phyloP scores from a whole-genome alignment of 2,329 filamentous ascomycete genomes.

The Fusarium avenaceum region DNA sequence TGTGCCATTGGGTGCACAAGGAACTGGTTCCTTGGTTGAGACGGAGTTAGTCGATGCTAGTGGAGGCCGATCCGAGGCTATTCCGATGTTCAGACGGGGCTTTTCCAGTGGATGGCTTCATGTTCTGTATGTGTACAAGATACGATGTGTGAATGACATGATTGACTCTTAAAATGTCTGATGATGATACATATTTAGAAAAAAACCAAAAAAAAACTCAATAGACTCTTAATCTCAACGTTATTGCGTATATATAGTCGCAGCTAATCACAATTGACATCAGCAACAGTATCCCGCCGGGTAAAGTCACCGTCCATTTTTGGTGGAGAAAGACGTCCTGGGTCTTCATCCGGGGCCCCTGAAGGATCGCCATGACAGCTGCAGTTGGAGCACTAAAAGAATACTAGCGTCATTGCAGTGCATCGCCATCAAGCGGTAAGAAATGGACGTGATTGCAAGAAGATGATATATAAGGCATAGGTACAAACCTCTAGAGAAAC shows the following conservation, averaged over 20 bases:
- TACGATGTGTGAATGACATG: not conserved
- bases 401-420: conserved; percentile 27
- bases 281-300: not conserved
- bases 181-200: not conserved
- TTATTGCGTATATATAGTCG: not conserved
- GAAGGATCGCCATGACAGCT: conserved; percentile 42
- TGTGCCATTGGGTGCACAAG: conserved; percentile 38
- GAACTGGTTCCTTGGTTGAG: conserved; percentile 29
- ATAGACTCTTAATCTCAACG: not conserved
- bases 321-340: not conserved
- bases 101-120: conserved; percentile 22
- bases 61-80: conserved; percentile 27
- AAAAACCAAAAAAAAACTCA: not conserved
- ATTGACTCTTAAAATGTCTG: not conserved
- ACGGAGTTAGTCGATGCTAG: conserved; percentile 7
- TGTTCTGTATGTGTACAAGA: not conserved
- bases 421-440: conserved; percentile 7
- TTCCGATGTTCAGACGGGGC: conserved; percentile 33
- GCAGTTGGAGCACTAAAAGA: conserved; percentile 35
- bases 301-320: conserved; percentile 7
- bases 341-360: conserved; percentile 30
- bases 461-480: not conserved
- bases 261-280: not conserved
- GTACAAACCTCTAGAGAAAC: not conserved
- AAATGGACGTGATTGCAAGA: not conserved